A percentile compares a stretch with the other conserved stretches of the same genome.
phyloP scores from a whole-genome alignment of 2,329 filamentous ascomycete genomes.

The Fusarium foetens region DNA sequence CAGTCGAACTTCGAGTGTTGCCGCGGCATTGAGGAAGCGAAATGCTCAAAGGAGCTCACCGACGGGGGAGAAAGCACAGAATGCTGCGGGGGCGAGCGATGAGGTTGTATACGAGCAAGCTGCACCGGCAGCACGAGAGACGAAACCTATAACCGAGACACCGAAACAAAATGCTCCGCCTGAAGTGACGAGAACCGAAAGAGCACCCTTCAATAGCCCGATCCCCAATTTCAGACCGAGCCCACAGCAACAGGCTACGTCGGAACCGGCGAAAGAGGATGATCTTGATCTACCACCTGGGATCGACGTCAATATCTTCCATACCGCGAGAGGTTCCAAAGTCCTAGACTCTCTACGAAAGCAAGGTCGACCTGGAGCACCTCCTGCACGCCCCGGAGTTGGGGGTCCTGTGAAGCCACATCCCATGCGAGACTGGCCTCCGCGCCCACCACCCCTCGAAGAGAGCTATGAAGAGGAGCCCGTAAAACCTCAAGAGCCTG shows the following conservation, averaged over 20 bases:
- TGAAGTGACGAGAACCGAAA: constrained; percentile 3
- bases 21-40: constrained; percentile 48
- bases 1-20: constrained; percentile 58
- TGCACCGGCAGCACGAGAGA: constrained; percentile 13
- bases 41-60: constrained; percentile 15
- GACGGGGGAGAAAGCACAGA: neutral
- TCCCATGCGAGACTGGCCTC: constrained; percentile 51
- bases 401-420: constrained; percentile 49
- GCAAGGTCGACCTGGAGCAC: constrained; percentile 25
- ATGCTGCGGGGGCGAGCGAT: neutral
- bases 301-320: constrained; percentile 61
- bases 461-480: neutral
- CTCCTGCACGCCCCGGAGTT: constrained; percentile 11
- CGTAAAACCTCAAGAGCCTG: constrained; percentile 5
- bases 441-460: constrained; percentile 35
- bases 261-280: constrained; percentile 29
- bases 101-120: constrained; percentile 23
- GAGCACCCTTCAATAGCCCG: constrained; percentile 12
- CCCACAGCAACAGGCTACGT: constrained; percentile 5
- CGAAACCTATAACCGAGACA: constrained; percentile 17
- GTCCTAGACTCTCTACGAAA: constrained; percentile 54
- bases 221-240: constrained; percentile 18
- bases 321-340: constrained; percentile 57
- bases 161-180: constrained; percentile 9
- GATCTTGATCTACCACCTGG: constrained; percentile 52